Evolutionary conservation across 306 rosid species (phyloP).

Genomic region (Oemleria cerasiformis): DNA sequence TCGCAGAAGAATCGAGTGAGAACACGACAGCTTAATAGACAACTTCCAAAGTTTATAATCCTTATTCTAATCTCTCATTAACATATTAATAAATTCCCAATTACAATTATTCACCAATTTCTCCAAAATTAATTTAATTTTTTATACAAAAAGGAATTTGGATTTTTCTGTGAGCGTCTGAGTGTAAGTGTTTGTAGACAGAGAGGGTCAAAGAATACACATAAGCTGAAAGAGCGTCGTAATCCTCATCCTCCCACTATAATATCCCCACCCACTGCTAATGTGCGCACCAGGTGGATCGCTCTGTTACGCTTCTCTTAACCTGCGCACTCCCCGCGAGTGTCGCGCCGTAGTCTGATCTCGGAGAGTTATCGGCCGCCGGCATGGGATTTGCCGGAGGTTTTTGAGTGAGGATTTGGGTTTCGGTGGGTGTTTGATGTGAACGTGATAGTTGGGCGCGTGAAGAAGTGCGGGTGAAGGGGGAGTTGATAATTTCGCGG

Average conservation of each 20-base stretch:
- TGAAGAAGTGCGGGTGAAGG: not conserved
- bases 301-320: conserved; percentile 3
- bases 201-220: conserved; percentile 46
- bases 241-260: conserved; percentile 57
- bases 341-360: conserved; percentile 30
- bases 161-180: conserved; percentile 27
- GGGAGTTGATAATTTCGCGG: conserved; percentile 16
- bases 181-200: conserved; percentile 9
- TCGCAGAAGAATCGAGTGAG: conserved; percentile 35
- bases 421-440: not conserved
- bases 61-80: conserved; percentile 17
- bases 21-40: conserved; percentile 43
- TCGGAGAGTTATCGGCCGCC: not conserved
- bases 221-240: conserved; percentile 23
- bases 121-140: not conserved
- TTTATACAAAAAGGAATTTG: not conserved
- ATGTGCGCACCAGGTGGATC: conserved; percentile 60
- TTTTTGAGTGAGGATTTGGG: not conserved
- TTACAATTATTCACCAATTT: conserved; percentile 18
- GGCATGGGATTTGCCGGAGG: not conserved
- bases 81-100: conserved; percentile 10
- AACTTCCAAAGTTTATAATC: conserved; percentile 16
- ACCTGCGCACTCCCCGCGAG: conserved; percentile 24
- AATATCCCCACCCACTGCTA: conserved; percentile 28
- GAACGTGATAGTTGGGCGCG: conserved; percentile 3